Percentiles rank a stretch among this genome's conserved stretches.
Conservation (phyloP, 352 stramenopile species). For the Pythium phragmitis region DNA sequence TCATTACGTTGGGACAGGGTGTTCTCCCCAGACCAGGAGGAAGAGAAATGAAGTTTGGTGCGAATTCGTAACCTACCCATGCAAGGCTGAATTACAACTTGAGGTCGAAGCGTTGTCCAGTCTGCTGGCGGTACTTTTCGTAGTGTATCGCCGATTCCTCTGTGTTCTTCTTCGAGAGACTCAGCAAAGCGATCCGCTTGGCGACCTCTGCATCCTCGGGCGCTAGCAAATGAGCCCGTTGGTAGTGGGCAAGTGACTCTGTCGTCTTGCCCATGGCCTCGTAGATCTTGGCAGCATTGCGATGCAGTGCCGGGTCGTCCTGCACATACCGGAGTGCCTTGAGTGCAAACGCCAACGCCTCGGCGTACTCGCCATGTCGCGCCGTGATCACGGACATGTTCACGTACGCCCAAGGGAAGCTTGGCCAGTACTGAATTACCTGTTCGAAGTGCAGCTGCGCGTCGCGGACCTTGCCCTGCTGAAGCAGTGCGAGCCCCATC, state of each 20-base stretch:
- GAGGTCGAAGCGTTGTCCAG: slow-evolving; percentile 56
- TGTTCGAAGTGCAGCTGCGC: slow-evolving; percentile 43
- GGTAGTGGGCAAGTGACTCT: slow-evolving; percentile 50
- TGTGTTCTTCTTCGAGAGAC: slow-evolving; percentile 33
- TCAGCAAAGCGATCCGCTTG: slow-evolving; percentile 45
- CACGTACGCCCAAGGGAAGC: slow-evolving; percentile 47
- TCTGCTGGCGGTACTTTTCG: slow-evolving; percentile 38
- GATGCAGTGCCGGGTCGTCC: slow-evolving; percentile 45
- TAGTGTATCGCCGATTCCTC: slow-evolving; percentile 41
- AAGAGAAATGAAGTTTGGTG: not conserved
- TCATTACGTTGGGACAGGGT: not conserved
- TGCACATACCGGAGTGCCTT: slow-evolving; percentile 42
- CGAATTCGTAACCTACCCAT: not conserved
- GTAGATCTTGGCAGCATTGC: slow-evolving; percentile 56
- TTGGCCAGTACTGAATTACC: slow-evolving; percentile 45
- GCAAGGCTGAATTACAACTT: slow-evolving; percentile 39
- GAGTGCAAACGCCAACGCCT: slow-evolving; percentile 40
- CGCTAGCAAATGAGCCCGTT: slow-evolving; percentile 33
- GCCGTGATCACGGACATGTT: slow-evolving; percentile 57
- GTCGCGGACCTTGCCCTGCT: slow-evolving; percentile 39
- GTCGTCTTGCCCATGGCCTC: slow-evolving; percentile 47
- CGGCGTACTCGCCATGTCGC: slow-evolving; percentile 38
- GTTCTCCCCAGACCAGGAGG: not conserved
- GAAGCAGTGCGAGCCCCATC: slow-evolving; percentile 49
- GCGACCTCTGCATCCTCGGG: slow-evolving; percentile 42